Evolutionary conservation across 208 protist genomes (phyloP), one percentile per base, ranked within the genome.

Genomic region (Trypanosoma avium): DNA sequence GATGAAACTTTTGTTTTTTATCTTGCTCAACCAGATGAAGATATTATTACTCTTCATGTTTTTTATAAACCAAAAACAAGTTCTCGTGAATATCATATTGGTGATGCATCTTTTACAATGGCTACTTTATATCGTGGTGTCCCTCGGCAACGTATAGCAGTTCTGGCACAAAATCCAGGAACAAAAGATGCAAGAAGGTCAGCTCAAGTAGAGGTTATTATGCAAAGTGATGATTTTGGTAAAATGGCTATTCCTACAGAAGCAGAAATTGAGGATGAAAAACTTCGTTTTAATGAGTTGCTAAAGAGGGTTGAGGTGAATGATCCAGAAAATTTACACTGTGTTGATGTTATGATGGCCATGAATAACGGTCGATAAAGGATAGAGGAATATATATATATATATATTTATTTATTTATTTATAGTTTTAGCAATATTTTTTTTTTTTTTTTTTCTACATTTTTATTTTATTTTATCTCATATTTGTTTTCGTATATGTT

Each of bases 11-110:
- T 94, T 62, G 74, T 84, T 7, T 94, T 94, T 52, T 94, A 92
- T 54, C 79, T 94, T 40, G 88, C 88, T 30, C 85, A 94, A 47
- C 88, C 88, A 5, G 82, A 90, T 60, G 80, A 94, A 70, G 88
- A 94, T 66, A 79, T 94, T n/a, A 94, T 94, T 60, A 92, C 85
- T 9, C 75, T 94, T 30, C 88, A 94, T 65, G 81, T 94, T 36
- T 94, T 89, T 54, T 94, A 92, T 75, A 88, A 80, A 50, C n/a
- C 85, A 5, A 87, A 85, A 33, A 80, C 38, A 45, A 66, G 66
- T 43, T 82, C 84, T 29, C 75, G 77, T 47, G 82, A 92, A 62
- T 85, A 83, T 54, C 85, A 94, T 72, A 77, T 94, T 43, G 88
- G 88, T 42, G 88, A 94, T 67, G 84, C 77, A 5, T 90, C 78